A percentile compares a stretch with the other conserved stretches of the same genome.
Conservation (phyloP, 2,329 filamentous ascomycete species). For the Pestalotiopsis sp. region DNA sequence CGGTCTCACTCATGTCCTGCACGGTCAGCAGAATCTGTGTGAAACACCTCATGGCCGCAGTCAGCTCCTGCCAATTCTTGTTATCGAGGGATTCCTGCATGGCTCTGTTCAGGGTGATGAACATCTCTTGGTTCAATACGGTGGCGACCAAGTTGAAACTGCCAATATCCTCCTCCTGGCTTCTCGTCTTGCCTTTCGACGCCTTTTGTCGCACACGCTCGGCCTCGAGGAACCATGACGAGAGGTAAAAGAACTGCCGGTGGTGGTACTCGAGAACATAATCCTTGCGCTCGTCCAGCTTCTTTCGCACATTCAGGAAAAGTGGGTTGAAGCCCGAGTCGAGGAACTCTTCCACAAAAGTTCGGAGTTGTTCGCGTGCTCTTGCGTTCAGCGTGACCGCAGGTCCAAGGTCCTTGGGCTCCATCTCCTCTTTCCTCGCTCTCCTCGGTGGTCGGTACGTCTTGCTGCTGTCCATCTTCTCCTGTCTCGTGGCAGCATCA, state of each 20-base stretch:
- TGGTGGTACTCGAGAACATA: conserved; percentile 78
- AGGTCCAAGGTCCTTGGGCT: conserved; percentile 76
- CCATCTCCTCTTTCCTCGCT: conserved; percentile 62
- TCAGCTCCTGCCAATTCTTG: conserved; percentile 86
- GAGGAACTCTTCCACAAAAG: conserved; percentile 90
- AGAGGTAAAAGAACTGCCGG: conserved; percentile 88
- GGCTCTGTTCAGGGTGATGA: conserved; percentile 81
- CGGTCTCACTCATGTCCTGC: conserved; percentile 86
- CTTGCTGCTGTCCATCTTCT: conserved; percentile 90
- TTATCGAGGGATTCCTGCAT: conserved; percentile 80
- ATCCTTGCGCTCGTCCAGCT: conserved; percentile 86
- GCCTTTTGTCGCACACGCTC: conserved; percentile 73
- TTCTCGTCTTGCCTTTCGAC: conserved; percentile 45
- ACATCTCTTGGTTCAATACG: conserved; percentile 93
- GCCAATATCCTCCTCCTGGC: conserved; percentile 60
- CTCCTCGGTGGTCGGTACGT: conserved; percentile 83
- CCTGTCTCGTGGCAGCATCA: conserved; percentile 71
- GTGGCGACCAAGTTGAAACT: conserved; percentile 86
- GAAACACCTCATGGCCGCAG: conserved; percentile 89
- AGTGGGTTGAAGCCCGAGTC: conserved; percentile 95
- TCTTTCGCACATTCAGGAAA: conserved; percentile 83
- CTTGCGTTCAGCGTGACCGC: conserved; percentile 69
- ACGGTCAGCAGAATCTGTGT: conserved; percentile 92
- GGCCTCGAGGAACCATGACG: conserved; percentile 90
- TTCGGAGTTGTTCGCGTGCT: conserved; percentile 76